Evolutionary conservation across 306 rosid genomes (phyloP).

Genomic region (Citrullus mucosospermus): DNA sequence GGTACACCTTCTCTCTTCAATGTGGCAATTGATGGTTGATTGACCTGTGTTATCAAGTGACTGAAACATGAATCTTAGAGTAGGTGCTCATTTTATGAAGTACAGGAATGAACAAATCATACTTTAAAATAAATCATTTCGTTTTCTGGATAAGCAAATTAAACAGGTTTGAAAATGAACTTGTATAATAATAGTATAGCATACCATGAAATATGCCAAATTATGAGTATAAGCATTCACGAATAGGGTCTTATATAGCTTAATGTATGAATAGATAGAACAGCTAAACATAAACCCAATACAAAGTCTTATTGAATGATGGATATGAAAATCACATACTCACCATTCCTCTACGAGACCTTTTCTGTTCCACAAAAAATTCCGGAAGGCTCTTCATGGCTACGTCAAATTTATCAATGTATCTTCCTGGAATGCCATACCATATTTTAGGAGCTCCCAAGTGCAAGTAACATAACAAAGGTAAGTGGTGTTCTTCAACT

Average conservation of each 20-base stretch:
- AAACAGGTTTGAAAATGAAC: background rate
- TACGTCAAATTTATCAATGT: conserved; percentile 30
- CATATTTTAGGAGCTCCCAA: conserved; percentile 73
- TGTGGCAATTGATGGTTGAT: conserved; percentile 39
- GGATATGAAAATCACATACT: conserved; percentile 17
- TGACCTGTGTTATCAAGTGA: conserved; percentile 30
- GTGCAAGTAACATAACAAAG: conserved; percentile 54
- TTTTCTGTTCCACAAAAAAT: conserved; percentile 17
- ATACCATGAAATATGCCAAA: background rate
- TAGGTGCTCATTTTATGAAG: background rate
- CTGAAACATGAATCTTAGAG: background rate
- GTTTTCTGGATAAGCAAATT: background rate
- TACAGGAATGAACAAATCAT: background rate
- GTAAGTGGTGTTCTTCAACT: conserved; percentile 73
- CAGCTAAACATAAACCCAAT: background rate
- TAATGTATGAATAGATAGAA: background rate
- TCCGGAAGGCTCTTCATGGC: conserved; percentile 29
- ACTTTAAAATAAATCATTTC: background rate
- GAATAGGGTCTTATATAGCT: background rate
- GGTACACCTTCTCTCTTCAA: conserved; percentile 61
- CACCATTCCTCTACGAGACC: conserved; percentile 37
- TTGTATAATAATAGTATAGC: background rate
- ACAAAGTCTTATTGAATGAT: conserved; percentile 1
- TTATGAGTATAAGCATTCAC: background rate
- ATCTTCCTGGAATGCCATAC: conserved; percentile 59